Conservation (phyloP, 2,329 filamentous ascomycete species). For the Aspergillaceae sp. region DNA sequence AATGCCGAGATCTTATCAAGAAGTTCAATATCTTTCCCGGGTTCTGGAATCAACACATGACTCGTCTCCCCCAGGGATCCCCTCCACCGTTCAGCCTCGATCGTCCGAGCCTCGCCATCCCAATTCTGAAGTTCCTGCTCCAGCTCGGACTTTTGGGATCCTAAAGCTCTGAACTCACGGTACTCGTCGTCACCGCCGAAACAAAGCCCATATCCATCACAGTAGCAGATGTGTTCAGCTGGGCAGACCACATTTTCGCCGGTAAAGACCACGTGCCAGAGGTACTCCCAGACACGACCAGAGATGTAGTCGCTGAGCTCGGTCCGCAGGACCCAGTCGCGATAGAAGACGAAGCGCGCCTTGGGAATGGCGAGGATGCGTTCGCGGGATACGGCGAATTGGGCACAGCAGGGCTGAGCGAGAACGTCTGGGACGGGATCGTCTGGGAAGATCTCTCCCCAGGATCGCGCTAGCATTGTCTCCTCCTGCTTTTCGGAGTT, state of each 20-base stretch:
- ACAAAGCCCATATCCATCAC: constrained; percentile 56
- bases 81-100: constrained; percentile 18
- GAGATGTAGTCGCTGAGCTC: constrained; percentile 47
- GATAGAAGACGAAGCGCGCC: constrained; percentile 47
- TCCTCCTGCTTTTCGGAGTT: constrained; percentile 41
- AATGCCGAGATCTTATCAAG: constrained; percentile 37
- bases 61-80: constrained; percentile 18
- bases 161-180: constrained; percentile 41
- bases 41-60: constrained; percentile 28
- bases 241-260: constrained; percentile 39
- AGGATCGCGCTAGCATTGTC: constrained; percentile 37
- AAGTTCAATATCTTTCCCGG: constrained; percentile 37
- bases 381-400: constrained; percentile 54
- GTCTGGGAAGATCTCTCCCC: constrained; percentile 41
- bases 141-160: constrained; percentile 33
- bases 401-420: constrained; percentile 55
- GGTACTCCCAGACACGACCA: constrained; percentile 55
- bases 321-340: constrained; percentile 54
- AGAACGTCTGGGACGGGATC: constrained; percentile 42
- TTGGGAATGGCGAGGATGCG: constrained; percentile 47
- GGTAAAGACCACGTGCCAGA: constrained; percentile 57
- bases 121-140: constrained; percentile 31
- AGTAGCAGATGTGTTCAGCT: constrained; percentile 51
- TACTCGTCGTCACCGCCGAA: constrained; percentile 46
- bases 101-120: constrained; percentile 31